A percentile compares a stretch with the other conserved stretches of the same genome.
These are phyloP conservation scores for Westerdykella sp. DNA, from an alignment of 2,329 filamentous ascomycete genomes.

Conservation along the genomic window DNA sequence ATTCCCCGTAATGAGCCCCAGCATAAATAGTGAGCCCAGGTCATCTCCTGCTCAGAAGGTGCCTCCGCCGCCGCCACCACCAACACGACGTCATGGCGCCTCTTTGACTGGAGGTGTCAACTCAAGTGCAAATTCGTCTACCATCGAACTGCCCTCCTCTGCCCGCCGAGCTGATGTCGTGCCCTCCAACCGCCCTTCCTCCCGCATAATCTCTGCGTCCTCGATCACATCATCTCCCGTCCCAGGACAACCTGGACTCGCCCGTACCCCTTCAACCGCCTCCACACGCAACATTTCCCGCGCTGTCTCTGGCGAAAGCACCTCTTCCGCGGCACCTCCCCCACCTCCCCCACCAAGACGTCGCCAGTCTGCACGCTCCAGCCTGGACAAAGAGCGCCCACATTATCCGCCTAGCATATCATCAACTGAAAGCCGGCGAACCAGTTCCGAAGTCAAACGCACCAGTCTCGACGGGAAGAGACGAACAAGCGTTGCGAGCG, in stretches of 20 bases:
- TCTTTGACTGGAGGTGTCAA: constrained; percentile 17
- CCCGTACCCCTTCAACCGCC: constrained; percentile 23
- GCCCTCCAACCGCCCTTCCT: constrained; percentile 15
- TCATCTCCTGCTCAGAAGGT: constrained; percentile 18
- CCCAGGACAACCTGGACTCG: constrained; percentile 5
- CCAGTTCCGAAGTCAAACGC: constrained; percentile 21
- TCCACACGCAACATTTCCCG: constrained; percentile 22
- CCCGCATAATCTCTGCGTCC: constrained; percentile 22
- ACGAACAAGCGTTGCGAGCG: constrained; percentile 29
- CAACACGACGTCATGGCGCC: constrained; percentile 28
- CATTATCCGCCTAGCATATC: constrained; percentile 10
- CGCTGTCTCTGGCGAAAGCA: constrained; percentile 23
- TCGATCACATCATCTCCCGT: constrained; percentile 18
- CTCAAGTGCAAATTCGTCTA: constrained; percentile 25
- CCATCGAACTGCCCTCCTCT: constrained; percentile 21
- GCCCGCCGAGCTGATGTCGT: constrained; percentile 17
- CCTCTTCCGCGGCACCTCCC: constrained; percentile 8
- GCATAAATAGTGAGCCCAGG: constrained; percentile 9
- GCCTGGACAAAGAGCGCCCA: constrained; percentile 27
- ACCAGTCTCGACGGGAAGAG: constrained; percentile 25
- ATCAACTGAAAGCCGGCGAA: constrained; percentile 22
- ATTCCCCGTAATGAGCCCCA: constrained; percentile 13
- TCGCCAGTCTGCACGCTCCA: constrained; percentile 28
- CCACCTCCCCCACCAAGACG: constrained; percentile 27
- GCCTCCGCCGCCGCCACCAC: constrained; percentile 30